Evolutionary conservation across 208 protist species (phyloP).

Genomic region (Wallacemonas collosoma): DNA sequence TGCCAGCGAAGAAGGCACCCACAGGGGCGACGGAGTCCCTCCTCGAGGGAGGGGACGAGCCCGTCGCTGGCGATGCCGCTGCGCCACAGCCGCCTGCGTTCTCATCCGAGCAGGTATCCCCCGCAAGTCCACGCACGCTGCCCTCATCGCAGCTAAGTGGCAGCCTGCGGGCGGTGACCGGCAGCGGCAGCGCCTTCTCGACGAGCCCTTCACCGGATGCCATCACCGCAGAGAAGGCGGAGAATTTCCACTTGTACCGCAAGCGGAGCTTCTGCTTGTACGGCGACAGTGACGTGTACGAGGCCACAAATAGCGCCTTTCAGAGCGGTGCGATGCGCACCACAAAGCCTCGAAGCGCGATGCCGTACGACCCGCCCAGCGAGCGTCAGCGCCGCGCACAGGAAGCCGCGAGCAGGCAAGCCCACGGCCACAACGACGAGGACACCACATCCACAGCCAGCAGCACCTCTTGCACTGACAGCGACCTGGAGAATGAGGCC

Average conservation of each 20-base stretch:
- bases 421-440: constrained; percentile 1
- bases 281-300: constrained; percentile 5
- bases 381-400: constrained; percentile 8
- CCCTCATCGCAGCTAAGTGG: background rate
- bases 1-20: background rate
- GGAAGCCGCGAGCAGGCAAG: background rate
- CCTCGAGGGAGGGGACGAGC: background rate
- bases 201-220: background rate
- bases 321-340: background rate
- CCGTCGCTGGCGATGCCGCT: background rate
- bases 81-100: background rate
- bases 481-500: background rate
- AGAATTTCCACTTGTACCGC: constrained; percentile 8
- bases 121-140: constrained; percentile 3
- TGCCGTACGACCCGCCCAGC: constrained; percentile 8
- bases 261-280: constrained; percentile 14
- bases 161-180: background rate
- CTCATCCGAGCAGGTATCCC: constrained; percentile 6
- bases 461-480: constrained; percentile 12
- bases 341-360: constrained; percentile 10
- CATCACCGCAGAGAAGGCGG: background rate
- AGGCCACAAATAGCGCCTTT: constrained; percentile 7
- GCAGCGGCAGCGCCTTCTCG: background rate
- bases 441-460: background rate
- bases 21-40: background rate